Conservation (phyloP, 2,329 filamentous ascomycete species). For the Trichoderma asperellum region DNA sequence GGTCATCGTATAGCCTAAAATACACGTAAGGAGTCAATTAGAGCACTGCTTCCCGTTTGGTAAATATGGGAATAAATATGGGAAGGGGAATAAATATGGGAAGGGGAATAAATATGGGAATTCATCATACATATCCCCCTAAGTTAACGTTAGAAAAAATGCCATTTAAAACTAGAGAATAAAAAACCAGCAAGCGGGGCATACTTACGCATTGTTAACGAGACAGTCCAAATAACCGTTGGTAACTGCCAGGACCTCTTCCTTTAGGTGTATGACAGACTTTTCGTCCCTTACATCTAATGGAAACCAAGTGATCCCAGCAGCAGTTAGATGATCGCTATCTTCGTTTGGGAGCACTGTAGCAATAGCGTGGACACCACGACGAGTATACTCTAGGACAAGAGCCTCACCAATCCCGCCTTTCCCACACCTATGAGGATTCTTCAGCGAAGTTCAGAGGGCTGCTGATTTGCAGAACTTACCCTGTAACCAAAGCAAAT, state of each 20-base stretch:
- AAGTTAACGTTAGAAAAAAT: background rate
- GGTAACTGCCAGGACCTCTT: slow-evolving; percentile 30
- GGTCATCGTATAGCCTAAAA: slow-evolving; percentile 37
- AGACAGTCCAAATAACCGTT: slow-evolving; percentile 12
- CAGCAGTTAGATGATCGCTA: slow-evolving; percentile 35
- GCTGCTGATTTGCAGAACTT: background rate
- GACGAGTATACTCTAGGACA: slow-evolving; percentile 31
- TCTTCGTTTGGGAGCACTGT: slow-evolving; percentile 37
- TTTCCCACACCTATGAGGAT: slow-evolving; percentile 23
- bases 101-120: too few species aligned
- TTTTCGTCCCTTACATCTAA: slow-evolving; percentile 41
- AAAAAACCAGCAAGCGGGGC: background rate
- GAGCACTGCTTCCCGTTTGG: background rate
- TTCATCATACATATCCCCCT: slow-evolving; percentile 17
- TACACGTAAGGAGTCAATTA: slow-evolving; percentile 29
- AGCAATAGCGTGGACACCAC: slow-evolving; percentile 41
- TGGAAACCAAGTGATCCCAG: slow-evolving; percentile 35
- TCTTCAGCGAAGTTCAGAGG: background rate
- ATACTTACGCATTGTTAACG: slow-evolving; percentile 16
- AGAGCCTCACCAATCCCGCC: slow-evolving; percentile 39
- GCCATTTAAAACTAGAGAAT: background rate
- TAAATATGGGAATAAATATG: too few species aligned
- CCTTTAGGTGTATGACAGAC: slow-evolving; percentile 35
- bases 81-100: too few species aligned
- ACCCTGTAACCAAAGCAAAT: slow-evolving; percentile 20